Evolutionary conservation across 768 basidiomycete species (phyloP).

Genomic region (Dentipellis fragilis): DNA sequence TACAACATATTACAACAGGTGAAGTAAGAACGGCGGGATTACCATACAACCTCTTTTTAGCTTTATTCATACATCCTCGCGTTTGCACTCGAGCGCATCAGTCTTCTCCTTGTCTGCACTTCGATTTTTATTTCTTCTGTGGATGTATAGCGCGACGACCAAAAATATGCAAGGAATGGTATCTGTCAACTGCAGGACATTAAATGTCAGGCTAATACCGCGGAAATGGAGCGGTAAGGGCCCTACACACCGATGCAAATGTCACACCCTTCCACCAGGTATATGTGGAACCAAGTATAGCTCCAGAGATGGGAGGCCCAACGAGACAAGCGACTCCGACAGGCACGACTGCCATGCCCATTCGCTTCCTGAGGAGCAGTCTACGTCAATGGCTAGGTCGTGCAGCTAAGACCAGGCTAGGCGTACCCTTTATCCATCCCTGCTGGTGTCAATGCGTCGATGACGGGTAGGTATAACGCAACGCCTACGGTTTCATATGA

Average conservation of each 20-base stretch:
- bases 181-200: neutral
- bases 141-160: neutral
- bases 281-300: neutral
- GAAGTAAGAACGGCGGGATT: too few relatives aligned
- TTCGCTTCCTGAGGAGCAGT: neutral
- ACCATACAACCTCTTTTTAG: too few relatives aligned
- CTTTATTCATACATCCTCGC: too few relatives aligned
- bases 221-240: neutral
- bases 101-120: neutral
- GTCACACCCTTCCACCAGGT: neutral
- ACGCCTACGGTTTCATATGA: neutral
- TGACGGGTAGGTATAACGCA: neutral
- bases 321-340: neutral
- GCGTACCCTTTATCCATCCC: neutral
- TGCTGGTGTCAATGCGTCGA: neutral
- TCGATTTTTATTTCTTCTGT: neutral
- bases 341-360: neutral
- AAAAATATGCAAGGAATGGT: neutral
- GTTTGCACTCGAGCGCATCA: too few relatives aligned
- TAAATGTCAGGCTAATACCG: too few relatives aligned
- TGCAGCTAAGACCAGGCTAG: neutral
- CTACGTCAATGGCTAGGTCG: neutral
- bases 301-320: neutral
- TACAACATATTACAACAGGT: too few relatives aligned
- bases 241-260: neutral